These are phyloP conservation scores for Alternaria brassicicola DNA, from an alignment of 2,329 filamentous ascomycete species.

Conservation along the genomic window DNA sequence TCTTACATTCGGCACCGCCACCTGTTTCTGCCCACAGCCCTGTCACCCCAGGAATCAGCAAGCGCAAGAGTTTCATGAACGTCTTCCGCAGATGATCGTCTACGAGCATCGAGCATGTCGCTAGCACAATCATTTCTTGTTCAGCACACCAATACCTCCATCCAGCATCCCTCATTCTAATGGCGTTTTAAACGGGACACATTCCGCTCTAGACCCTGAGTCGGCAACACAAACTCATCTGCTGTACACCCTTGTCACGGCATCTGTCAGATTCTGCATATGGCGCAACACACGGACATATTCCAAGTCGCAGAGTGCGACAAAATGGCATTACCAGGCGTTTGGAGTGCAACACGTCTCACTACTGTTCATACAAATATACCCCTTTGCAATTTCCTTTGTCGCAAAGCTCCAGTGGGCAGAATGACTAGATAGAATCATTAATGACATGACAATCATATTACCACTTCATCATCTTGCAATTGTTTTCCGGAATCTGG, in stretches of 20 bases:
- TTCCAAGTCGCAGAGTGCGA: slow-evolving; percentile 4
- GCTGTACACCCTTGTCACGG: slow-evolving; percentile 2
- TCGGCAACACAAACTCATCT: slow-evolving; percentile 9
- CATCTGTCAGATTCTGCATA: slow-evolving; percentile 13
- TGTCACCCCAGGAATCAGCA: slow-evolving; percentile 48
- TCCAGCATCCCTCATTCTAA: neutral
- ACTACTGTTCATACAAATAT: slow-evolving; percentile 10
- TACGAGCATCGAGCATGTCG: neutral
- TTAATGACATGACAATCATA: slow-evolving; percentile 1
- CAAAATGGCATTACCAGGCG: slow-evolving; percentile 8
- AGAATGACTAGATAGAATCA: slow-evolving; percentile 3
- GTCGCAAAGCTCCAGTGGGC: neutral
- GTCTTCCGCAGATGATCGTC: slow-evolving; percentile 48
- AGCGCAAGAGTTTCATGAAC: slow-evolving; percentile 55
- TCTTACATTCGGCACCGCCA: slow-evolving; percentile 29
- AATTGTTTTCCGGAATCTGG: neutral
- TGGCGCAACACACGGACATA: slow-evolving; percentile 8
- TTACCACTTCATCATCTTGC: neutral
- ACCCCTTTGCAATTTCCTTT: slow-evolving; percentile 14
- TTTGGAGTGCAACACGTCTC: neutral
- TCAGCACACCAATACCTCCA: neutral
- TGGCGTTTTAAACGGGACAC: neutral
- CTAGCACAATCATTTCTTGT: neutral
- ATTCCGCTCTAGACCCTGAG: neutral
- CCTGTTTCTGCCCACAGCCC: slow-evolving; percentile 40